phyloP scores from a whole-genome alignment of 2,329 filamentous ascomycete genomes.

The Dactylellina cionopaga region DNA sequence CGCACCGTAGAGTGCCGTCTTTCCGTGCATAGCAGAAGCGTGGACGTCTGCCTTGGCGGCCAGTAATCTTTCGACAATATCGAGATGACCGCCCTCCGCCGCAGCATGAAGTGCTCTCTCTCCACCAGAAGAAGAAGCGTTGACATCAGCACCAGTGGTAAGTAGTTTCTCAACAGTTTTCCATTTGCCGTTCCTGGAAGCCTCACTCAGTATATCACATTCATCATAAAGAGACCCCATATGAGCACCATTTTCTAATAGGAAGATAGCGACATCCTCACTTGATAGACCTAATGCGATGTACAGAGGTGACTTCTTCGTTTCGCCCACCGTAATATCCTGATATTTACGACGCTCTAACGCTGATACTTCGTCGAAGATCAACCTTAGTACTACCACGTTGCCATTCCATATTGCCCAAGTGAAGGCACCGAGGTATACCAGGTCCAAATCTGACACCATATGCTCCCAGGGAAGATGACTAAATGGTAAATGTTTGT shows the following conservation, averaged over 20 bases:
- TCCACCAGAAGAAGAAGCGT: background rate
- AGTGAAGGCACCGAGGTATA: background rate
- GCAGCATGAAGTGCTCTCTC: too few relatives aligned
- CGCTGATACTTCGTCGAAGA: background rate
- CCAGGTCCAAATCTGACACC: background rate
- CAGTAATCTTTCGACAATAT: too few relatives aligned
- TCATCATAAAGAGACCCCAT: background rate
- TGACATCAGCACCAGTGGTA: background rate
- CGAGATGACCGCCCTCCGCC: too few relatives aligned
- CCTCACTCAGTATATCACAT: background rate
- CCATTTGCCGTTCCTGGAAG: background rate
- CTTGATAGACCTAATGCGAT: background rate
- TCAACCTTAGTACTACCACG: background rate
- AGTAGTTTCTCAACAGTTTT: background rate
- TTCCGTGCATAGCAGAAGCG: background rate
- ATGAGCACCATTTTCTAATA: constrained; percentile 1
- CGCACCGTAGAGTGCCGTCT: background rate
- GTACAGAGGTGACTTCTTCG: background rate
- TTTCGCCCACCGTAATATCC: background rate
- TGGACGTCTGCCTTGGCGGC: background rate
- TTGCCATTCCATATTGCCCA: constrained; percentile 2
- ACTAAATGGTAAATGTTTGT: constrained; percentile 7
- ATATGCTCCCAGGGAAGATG: constrained; percentile 11
- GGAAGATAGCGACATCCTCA: background rate
- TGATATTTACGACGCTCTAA: background rate